Base-by-base conservation (phyloP, 140 eudicot genomes). In the Ambrosia hybrid region DNA sequence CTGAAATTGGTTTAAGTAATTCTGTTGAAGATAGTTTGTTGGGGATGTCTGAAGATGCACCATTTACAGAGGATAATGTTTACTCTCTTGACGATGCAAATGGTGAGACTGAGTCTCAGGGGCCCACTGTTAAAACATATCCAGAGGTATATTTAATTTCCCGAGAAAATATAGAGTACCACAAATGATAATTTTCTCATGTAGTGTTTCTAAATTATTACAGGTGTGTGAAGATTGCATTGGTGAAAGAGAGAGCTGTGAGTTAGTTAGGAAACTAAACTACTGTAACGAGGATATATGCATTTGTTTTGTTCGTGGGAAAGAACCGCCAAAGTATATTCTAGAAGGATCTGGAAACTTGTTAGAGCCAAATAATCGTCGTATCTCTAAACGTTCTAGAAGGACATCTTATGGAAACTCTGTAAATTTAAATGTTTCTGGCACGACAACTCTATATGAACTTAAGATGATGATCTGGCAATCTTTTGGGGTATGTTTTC, bases 381-480 rank as follows among this genome's bases (percentile, higher is more conserved):
- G 99, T 26, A 82, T 90, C 76, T 91, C 99, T 56, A 95, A 95
- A 82, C 99, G 99, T 57, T 94, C 99, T 48, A 77, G 91, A 64
- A 88, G 87, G 88, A 85, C 99, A 77, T 17, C 95, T 56, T 85
- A 72, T 74, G 96, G 92, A 30, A 87, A 95, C 83, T 84, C 92
- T 0, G 81, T 84, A 12, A 95, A 86, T 56, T 79, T 95, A 53
- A 95, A 88, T 46, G 99, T 95, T 78, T 95, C 99, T 73, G 96
- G 95, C 39, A 82, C 96, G 41, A 95, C 99, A 16, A 80, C 97
- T 55, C 68, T 95, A 37, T 95, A 95, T 71, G 95, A 95, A 56
- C 83, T 95, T 48, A 95, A 95, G 83, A 88, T 95, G 99, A 95
- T 95, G 99, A 95, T 95, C 68, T 95, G 99, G 99, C 97, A 95